A percentile compares a stretch with the other conserved stretches of the same genome.
phyloP scores from a whole-genome alignment of 2,329 filamentous ascomycete species.

The Colletotrichum sidae region DNA sequence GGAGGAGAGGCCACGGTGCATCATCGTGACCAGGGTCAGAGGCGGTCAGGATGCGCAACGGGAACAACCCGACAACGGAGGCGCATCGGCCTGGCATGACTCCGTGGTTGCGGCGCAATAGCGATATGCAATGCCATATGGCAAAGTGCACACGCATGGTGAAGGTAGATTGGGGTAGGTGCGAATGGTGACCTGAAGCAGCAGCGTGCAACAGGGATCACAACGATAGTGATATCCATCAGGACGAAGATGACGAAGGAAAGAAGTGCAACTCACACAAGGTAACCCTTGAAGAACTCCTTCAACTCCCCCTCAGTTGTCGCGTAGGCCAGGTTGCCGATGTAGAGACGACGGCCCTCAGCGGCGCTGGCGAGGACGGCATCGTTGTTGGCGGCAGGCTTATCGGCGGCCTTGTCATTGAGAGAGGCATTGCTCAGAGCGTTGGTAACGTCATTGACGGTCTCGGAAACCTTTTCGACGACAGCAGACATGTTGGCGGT shows the following conservation, averaged over 20 bases:
- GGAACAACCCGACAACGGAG: neutral
- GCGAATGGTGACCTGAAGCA: slow-evolving; percentile 8
- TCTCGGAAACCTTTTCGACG: slow-evolving; percentile 76
- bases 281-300: slow-evolving; percentile 99
- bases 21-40: slow-evolving; percentile 23
- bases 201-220: slow-evolving; percentile 12
- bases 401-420: slow-evolving; percentile 63
- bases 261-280: slow-evolving; percentile 80
- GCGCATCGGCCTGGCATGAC: slow-evolving; percentile 1
- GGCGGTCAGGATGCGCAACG: slow-evolving; percentile 22
- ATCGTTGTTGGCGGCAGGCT: slow-evolving; percentile 76
- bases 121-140: slow-evolving; percentile 2
- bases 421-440: slow-evolving; percentile 80
- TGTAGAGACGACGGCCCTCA: slow-evolving; percentile 99
- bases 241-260: neutral
- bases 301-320: slow-evolving; percentile 99
- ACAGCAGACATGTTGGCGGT: slow-evolving; percentile 83
- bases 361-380: slow-evolving; percentile 96
- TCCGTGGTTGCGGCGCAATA: neutral
- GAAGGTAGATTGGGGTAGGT: slow-evolving; percentile 10
- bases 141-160: neutral
- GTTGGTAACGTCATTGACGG: slow-evolving; percentile 82
- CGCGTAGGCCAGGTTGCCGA: slow-evolving; percentile 99
- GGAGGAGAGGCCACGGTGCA: slow-evolving; percentile 35
- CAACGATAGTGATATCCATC: neutral